Base-by-base conservation (phyloP, 2,329 filamentous ascomycete species). In the Talaromyces sp. region DNA sequence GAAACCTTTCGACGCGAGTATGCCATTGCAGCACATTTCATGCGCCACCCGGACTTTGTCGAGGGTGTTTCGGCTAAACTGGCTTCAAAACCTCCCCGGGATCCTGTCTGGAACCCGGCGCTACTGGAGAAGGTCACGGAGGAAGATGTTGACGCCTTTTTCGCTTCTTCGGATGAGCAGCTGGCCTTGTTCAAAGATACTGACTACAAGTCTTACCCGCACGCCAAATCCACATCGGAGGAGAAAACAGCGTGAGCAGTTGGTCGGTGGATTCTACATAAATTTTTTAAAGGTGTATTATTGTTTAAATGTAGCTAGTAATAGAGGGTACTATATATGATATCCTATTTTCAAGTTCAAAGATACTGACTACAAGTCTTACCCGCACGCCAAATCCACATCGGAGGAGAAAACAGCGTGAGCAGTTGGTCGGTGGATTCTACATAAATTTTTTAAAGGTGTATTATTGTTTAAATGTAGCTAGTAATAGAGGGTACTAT, bases 1-100 rank as follows among this genome's bases (percentile, higher is more conserved):
- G 84, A 96, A 76, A 87, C 93, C 0, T 99, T 98, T 82, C 81
- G 87, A 71, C 86, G 86, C 64, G 95, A 99, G 79, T 85, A 95
- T 76, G 83, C 89, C 70, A 91, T 99, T 62, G 92, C 93, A 1
- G 80, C 83, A 61, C 85, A 86, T 64, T 98, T 99, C 80, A 98
- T 99, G 93, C 82, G 83, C 60, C 89, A 95, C 73, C 89, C 86
- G 4, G 95, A 99, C 76, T 99, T 99, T 71, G 87, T 87, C 50
- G 91, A 96, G 77, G 95, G 95, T 58, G 93, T 99, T n/a, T 86
- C 86, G 56, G 88, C 91, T 26, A 84, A 89, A 55, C 82, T 99
- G 46, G 84, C 95, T 68, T 82, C 86, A 70, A 91, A 91, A 77
- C 82, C 83, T 51, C 78, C 84, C 56, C 80, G 80, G 65, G 80